Evolutionary conservation across 805 yeast genomes (phyloP), one percentile per base, ranked within the genome.

Genomic region (Priceomyces melissophilus): DNA sequence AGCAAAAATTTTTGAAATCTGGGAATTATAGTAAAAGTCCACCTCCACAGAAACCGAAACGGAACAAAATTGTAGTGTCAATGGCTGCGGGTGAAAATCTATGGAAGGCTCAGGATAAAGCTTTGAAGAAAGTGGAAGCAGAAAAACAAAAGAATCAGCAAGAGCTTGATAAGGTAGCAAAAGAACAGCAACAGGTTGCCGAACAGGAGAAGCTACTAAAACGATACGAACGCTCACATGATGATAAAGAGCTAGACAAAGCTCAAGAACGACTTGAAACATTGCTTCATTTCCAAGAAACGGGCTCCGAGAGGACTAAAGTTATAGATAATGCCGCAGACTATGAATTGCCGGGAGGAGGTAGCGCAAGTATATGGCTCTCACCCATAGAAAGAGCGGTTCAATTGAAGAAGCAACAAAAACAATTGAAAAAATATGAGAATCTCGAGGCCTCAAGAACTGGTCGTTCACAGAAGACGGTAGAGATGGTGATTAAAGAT

Each of bases 321-420:
- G 88, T 93, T 47, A 90, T 95, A 30, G 99, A 93, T 58, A 83
- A 87, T 56, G 96, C 95, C 0, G 79, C 95, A 4, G 99, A 93
- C 58, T 87, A 78, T 57, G 95, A 87, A 37, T 61, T 82, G 41
- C 78, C 87, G 0, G 67, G 68, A 2, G 63, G 75, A 1, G 73
- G 71, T 26, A 54, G 74, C 30, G 65, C 64, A 2, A 83, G 78
- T 49, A 67, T 83, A 46, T 93, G 99, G 98, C 81, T 95, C 0
- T 82, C 96, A 1, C 82, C 84, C 0, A 73, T 82, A 39, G 97
- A 95, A 52, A 78, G 93, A 50, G 97, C 97, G 0, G 67, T 88
- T 42, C 88, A 87, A 57, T 66, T 93, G 52, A 88, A 89, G 58
- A 80, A 80, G 49, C 97, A 90, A 58, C 98, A 93, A 54, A 76